A percentile compares a stretch with the other conserved stretches of the same genome.
phyloP scores from a whole-genome alignment of 306 rosid genomes.

The Arachis stenosperma region DNA sequence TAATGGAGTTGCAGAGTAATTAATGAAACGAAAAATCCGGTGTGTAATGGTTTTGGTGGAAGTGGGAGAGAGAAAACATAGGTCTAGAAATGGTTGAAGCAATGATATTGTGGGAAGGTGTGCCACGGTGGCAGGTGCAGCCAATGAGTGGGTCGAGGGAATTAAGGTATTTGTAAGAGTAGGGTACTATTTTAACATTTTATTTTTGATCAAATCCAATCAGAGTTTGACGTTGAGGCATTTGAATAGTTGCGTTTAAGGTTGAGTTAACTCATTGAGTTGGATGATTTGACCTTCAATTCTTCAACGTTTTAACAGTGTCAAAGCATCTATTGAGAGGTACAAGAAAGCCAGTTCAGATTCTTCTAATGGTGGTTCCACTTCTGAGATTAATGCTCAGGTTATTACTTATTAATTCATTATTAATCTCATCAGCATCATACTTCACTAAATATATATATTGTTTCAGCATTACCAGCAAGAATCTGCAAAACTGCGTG shows the following conservation, averaged over 20 bases:
- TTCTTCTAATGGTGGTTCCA: slow-evolving; percentile 56
- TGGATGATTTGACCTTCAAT: slow-evolving; percentile 45
- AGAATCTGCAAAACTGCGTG: slow-evolving; percentile 74
- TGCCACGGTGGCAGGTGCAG: slow-evolving; percentile 60
- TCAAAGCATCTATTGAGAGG: slow-evolving; percentile 79
- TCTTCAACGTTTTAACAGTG: slow-evolving; percentile 45
- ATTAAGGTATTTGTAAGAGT: slow-evolving; percentile 70
- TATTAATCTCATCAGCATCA: no score
- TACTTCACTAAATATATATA: background rate
- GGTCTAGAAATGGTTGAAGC: slow-evolving; percentile 52
- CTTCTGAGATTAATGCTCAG: slow-evolving; percentile 83
- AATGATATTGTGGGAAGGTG: slow-evolving; percentile 52
- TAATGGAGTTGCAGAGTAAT: no score
- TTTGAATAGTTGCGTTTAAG: slow-evolving; percentile 45
- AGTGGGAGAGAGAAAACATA: background rate
- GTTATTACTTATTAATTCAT: slow-evolving; percentile 30
- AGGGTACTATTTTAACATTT: background rate
- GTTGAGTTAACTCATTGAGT: slow-evolving; percentile 40
- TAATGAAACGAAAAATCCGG: slow-evolving; percentile 24
- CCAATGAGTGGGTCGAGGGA: slow-evolving; percentile 86
- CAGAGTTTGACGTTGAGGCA: slow-evolving; percentile 21
- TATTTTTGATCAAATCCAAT: slow-evolving; percentile 38
- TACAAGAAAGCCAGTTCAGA: slow-evolving; percentile 85
- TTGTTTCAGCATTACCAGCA: slow-evolving; percentile 80
- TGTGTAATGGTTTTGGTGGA: slow-evolving; percentile 36